phyloP scores from a whole-genome alignment of 805 yeast species.

The Cyberlindnera bimundalis region DNA sequence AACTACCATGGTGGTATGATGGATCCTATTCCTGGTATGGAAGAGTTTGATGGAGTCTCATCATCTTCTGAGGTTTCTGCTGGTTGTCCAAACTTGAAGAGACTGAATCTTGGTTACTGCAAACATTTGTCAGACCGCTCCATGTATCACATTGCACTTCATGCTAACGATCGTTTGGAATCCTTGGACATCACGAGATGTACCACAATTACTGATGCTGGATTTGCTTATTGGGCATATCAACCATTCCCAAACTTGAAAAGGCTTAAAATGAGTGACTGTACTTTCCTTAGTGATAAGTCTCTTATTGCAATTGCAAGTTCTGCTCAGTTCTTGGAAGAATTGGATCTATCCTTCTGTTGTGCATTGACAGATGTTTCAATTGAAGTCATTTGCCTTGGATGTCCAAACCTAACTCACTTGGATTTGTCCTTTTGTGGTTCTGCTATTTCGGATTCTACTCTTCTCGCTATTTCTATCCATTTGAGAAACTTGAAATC shows the following conservation, averaged over 20 bases:
- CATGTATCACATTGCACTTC: constrained; percentile 57
- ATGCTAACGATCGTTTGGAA: constrained; percentile 54
- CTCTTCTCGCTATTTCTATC: constrained; percentile 56
- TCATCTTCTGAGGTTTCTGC: constrained; percentile 21
- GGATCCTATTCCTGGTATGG: constrained; percentile 32
- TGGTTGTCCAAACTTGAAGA: constrained; percentile 59
- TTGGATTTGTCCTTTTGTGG: constrained; percentile 74
- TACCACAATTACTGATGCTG: constrained; percentile 73
- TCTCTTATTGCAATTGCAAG: constrained; percentile 59
- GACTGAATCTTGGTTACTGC: constrained; percentile 65
- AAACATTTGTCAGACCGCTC: constrained; percentile 68
- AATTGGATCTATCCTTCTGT: constrained; percentile 65
- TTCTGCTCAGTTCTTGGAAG: constrained; percentile 54
- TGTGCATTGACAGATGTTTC: constrained; percentile 71
- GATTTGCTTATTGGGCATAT: constrained; percentile 64
- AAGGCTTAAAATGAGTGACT: constrained; percentile 58
- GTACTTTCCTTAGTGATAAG: constrained; percentile 68
- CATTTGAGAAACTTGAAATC: constrained; percentile 47
- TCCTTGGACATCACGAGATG: constrained; percentile 66
- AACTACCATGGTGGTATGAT: constrained; percentile 12
- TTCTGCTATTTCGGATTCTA: constrained; percentile 71
- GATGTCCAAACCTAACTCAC: constrained; percentile 52
- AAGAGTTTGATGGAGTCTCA: constrained; percentile 21
- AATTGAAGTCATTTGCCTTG: constrained; percentile 60
- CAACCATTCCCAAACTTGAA: constrained; percentile 51